Percentiles rank a stretch among this genome's conserved stretches.
Conservation (phyloP, 2,329 filamentous ascomycete genomes). For the Fusarium albidum region DNA sequence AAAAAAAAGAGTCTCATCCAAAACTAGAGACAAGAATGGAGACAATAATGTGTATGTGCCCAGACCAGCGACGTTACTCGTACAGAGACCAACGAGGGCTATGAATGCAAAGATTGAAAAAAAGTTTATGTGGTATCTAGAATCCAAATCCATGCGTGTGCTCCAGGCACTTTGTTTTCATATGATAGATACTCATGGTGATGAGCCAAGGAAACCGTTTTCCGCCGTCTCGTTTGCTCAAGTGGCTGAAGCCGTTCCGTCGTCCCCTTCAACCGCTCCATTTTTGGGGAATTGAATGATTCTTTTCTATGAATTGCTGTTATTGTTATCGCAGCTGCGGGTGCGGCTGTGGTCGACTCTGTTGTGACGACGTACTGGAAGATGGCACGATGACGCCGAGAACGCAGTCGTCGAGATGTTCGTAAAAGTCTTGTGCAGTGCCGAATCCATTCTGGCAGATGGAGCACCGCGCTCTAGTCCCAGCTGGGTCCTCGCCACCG, state of each 20-base stretch:
- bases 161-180: slow-evolving; percentile 30
- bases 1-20: background rate
- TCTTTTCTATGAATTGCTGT: background rate
- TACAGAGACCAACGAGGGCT: slow-evolving; percentile 3
- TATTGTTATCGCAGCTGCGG: slow-evolving; percentile 13
- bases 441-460: slow-evolving; percentile 83
- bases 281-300: background rate
- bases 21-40: slow-evolving; percentile 6
- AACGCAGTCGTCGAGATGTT: slow-evolving; percentile 81
- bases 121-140: slow-evolving; percentile 32
- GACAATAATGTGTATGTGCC: too few species aligned
- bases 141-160: slow-evolving; percentile 30
- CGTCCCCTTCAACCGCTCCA: slow-evolving; percentile 11
- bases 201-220: slow-evolving; percentile 8
- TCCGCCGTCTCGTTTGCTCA: slow-evolving; percentile 14
- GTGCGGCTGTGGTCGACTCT: slow-evolving; percentile 21
- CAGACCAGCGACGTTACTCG: slow-evolving; percentile 13
- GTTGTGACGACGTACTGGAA: slow-evolving; percentile 14
- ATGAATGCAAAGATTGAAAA: background rate
- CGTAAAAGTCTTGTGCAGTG: slow-evolving; percentile 95
- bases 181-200: slow-evolving; percentile 20
- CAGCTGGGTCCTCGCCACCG: slow-evolving; percentile 28
- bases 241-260: slow-evolving; percentile 14
- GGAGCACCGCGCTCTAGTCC: slow-evolving; percentile 82
- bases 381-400: slow-evolving; percentile 64